phyloP scores from a whole-genome alignment of 2,329 filamentous ascomycete genomes.

The Xylaria sp. region DNA sequence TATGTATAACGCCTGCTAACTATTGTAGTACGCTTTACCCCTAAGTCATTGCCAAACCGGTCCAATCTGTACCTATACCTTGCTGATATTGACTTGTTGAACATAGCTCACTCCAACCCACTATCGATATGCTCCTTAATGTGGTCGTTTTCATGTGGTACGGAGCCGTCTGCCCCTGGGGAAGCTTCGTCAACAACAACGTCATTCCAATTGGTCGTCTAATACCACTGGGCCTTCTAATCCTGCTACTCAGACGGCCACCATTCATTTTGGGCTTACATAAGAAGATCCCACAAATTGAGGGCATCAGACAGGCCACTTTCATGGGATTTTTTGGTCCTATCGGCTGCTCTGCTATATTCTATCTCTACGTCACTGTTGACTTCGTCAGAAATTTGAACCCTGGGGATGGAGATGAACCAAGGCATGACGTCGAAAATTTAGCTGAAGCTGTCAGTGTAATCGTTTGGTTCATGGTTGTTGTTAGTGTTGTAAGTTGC shows the following conservation, averaged over 20 bases:
- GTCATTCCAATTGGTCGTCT: slow-evolving; percentile 81
- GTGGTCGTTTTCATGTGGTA: slow-evolving; percentile 91
- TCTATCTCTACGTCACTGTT: slow-evolving; percentile 84
- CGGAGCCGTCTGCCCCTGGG: slow-evolving; percentile 86
- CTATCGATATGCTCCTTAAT: slow-evolving; percentile 94
- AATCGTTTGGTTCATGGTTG: slow-evolving; percentile 86
- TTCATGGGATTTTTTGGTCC: slow-evolving; percentile 96
- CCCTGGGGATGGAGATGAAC: slow-evolving; percentile 62
- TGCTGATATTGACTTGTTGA: slow-evolving; percentile 34
- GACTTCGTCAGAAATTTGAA: slow-evolving; percentile 75
- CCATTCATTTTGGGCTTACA: slow-evolving; percentile 81
- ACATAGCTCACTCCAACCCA: slow-evolving; percentile 80
- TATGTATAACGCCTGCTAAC: slow-evolving; percentile 26
- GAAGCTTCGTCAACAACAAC: slow-evolving; percentile 70
- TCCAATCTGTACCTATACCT: neutral
- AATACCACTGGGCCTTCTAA: slow-evolving; percentile 76
- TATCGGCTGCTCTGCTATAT: slow-evolving; percentile 89
- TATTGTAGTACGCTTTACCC: slow-evolving; percentile 39
- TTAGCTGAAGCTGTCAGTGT: slow-evolving; percentile 75
- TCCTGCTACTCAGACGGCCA: slow-evolving; percentile 80
- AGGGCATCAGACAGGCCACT: slow-evolving; percentile 76
- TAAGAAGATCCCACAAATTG: slow-evolving; percentile 81
- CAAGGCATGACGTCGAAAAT: slow-evolving; percentile 72
- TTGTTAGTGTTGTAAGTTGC: slow-evolving; percentile 80
- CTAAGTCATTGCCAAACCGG: neutral